Evolutionary conservation across 2,329 filamentous ascomycete genomes (phyloP), one percentile per base, ranked within the genome.

Genomic region (Cladorrhinum sp.): DNA sequence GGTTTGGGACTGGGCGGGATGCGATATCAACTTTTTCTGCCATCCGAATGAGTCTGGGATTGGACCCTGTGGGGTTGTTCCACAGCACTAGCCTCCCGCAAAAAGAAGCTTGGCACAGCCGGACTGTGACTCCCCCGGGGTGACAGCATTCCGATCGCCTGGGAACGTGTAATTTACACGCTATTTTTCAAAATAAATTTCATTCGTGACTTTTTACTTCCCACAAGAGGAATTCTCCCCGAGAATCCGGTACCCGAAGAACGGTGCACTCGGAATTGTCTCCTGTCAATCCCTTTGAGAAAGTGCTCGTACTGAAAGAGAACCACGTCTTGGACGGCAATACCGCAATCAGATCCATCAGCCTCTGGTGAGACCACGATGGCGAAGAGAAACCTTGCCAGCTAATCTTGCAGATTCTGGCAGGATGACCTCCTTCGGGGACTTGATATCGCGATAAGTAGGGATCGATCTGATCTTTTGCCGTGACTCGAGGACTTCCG

Each of bases 391-490:
- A 82, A 0, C 85, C 85, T 65, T 79, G 76, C 85, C 85, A 88
- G 64, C 77, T 83, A 63, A 88, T 66, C 62, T 77, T 82, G 66
- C 76, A 84, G 20, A 83, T 64, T 49, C 71, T 74, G 58, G 58
- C 66, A n/a, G 68, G 59, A 2, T 66, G 66, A 1, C 65, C 25
- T 4, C 71, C 71, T 1, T 76, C 75, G 1, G 88, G 87, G 1
- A 84, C 77, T 10, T 77, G 73, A 71, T 93, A 93, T 22, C 86
- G 81, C 24, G 85, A 89, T 2, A 95, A 75, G 69, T 88, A 90
- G 0, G 84, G 76, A 72, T 93, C 88, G 29, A 92, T 81, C 4
- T 69, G 71, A 71, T 93, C 89, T 9, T 70, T 71, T 2, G 74
- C 71, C 10, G 73, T 68, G 18, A 93, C 71, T 23, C 90, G 80